Conservation (phyloP, 2,329 filamentous ascomycete genomes). For the Sporothrix protearum region DNA sequence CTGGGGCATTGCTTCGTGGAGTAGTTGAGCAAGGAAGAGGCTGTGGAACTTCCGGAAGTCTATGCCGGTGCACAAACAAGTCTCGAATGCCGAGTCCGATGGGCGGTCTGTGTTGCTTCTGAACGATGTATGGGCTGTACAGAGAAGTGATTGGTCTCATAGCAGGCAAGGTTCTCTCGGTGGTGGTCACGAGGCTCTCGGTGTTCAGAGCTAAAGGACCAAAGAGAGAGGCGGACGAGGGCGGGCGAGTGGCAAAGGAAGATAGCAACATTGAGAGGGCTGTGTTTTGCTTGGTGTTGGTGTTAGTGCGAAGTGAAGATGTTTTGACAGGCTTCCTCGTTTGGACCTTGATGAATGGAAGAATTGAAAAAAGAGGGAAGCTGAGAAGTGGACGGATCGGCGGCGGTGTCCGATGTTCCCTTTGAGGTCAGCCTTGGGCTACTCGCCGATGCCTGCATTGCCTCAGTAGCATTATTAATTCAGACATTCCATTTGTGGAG, state of each 20-base stretch:
- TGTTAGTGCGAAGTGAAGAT: not conserved
- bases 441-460: not conserved
- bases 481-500: not conserved
- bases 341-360: not conserved
- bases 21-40: not conserved
- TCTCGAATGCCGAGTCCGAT: not conserved
- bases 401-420: not conserved
- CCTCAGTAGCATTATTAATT: conserved; percentile 8
- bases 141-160: not conserved
- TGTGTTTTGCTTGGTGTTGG: conserved; percentile 4
- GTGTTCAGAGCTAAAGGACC: not conserved
- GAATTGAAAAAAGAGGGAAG: not conserved
- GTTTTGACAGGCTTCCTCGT: not conserved
- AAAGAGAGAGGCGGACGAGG: not conserved
- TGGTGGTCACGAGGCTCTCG: conserved; percentile 2
- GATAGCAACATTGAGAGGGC: not conserved
- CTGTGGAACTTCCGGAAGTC: not conserved
- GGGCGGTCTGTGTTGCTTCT: not conserved
- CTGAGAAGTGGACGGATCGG: not conserved
- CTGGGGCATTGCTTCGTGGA: not conserved
- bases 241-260: conserved; percentile 2
- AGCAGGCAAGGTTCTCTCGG: not conserved
- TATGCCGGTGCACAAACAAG: not conserved
- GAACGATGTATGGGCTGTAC: not conserved
- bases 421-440: conserved; percentile 12